These are phyloP conservation scores for Geotrichum fermentans DNA, from an alignment of 1,139 yeast genomes.

Conservation along the genomic window DNA sequence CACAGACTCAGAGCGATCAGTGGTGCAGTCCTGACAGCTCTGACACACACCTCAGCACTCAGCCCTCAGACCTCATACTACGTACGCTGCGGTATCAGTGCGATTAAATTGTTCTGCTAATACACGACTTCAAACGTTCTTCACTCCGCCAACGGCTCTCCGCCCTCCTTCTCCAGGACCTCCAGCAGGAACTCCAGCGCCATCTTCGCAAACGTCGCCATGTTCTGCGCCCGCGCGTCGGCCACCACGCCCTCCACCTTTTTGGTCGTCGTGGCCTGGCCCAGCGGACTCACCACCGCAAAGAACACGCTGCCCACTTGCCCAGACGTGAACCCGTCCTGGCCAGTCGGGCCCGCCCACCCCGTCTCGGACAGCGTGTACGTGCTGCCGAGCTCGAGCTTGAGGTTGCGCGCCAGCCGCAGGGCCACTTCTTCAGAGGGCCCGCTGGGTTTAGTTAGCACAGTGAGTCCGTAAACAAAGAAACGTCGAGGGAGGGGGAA, in stretches of 20 bases:
- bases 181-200: conserved; percentile 61
- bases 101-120: too few species aligned
- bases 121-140: too few species aligned
- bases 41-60: too few species aligned
- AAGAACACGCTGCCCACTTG: conserved; percentile 63
- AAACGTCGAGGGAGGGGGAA: neutral
- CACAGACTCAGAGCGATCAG: too few species aligned
- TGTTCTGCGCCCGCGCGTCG: conserved; percentile 55
- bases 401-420: conserved; percentile 69
- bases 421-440: conserved; percentile 75
- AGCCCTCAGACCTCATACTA: too few species aligned
- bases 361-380: conserved; percentile 83
- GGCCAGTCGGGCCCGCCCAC: conserved; percentile 69
- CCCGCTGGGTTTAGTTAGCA: conserved; percentile 40
- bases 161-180: conserved; percentile 25
- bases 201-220: conserved; percentile 65
- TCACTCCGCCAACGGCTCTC: too few species aligned
- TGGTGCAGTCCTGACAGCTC: too few species aligned
- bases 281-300: conserved; percentile 65
- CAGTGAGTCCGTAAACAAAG: neutral
- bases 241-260: conserved; percentile 14
- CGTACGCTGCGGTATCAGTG: too few species aligned
- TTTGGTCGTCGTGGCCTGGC: conserved; percentile 49
- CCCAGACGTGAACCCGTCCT: conserved; percentile 18
- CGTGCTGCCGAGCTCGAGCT: conserved; percentile 76